Base-by-base conservation (phyloP, 140 eudicot species). In the Bidens hawaiensis region DNA sequence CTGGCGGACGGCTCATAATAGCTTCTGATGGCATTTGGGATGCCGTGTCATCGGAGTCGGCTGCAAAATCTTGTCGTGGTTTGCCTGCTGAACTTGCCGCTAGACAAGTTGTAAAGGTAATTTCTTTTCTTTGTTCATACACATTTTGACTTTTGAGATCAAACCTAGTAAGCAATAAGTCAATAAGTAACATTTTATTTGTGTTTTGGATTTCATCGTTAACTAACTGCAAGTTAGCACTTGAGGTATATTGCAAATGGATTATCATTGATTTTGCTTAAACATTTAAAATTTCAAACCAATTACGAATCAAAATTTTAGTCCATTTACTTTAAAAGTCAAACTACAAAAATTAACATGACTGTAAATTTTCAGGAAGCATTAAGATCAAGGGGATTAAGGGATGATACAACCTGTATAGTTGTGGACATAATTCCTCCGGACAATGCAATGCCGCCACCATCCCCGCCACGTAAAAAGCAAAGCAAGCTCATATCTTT, bases 1-100 rank as follows among this genome's bases (percentile, higher is more conserved):
- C 72, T 15, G 98, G 98, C 52, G 98, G 98, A 69, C 80, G 98
- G 79, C 94, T 90, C 56, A 87, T 90, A 69, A 80, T 90, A 52
- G 94, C 98, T 17, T 87, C 96, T 0, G 98, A 90, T 76, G 96
- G 98, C 55, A 78, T 90, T 7, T 90, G 98, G 98, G 98, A 90
- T 63, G 96, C 96, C 8, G 43, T 90, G 26, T 71, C 96, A 4
- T 87, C 96, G 4, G 95, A 90, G 17, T 58, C 49, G 66, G 85
- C 96, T 64, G 98, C 96, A 23, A 71, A 84, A 74, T 79, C 94
- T 40, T 90, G 98, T 19, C 88, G 94, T 25, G 98, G 98, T 24
- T 78, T 90, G 79, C 96, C 96, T 41, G 94, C 98, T 63, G 98
- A 90, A 71, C 96, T 87, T 73, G 96, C 94, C 70, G 88, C 98